Evolutionary conservation across 306 rosid species (phyloP), one percentile per base, ranked within the genome.

Genomic region (Heteromeles arbutifolia): DNA sequence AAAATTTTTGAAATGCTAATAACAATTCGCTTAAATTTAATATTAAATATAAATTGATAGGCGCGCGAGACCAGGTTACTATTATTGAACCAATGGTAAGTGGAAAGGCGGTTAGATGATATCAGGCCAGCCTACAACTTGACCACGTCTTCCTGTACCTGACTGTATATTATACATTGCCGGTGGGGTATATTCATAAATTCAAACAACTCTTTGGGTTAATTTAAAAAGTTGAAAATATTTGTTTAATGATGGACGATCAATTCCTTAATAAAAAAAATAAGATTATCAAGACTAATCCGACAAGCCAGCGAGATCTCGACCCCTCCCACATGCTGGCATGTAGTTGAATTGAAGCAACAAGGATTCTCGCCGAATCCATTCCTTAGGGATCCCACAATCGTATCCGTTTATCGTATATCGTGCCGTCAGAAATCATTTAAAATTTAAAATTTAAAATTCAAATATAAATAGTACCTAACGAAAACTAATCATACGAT

Each of bases 271-370:
- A 22, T 31, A 32, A 32, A 1, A 32, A 19, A 56, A 58, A 54
- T 4, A 3, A 44, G 31, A 21, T 63, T n/a, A 75, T 53, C 19
- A 56, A 65, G 58, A 29, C 13, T 66, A 63, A 74, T 74, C 63
- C 72, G 73, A 70, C 80, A 70, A 78, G 71, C 78, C 73, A 72
- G 64, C 69, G 66, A 67, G 76, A 83, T 83, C 77, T 69, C 65
- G 29, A 72, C 53, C 34, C 58, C 32, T 67, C 59, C 53, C 74
- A 57, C n/a, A 28, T 21, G 24, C 72, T 26, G n/a, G 48, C 77
- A 63, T 50, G 21, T 22, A 32, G 63, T 54, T 43, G 1, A 25
- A 25, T 25, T n/a, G n/a, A n/a, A n/a, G n/a, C n/a, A n/a, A n/a
- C n/a, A n/a, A n/a, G n/a, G n/a, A n/a, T n/a, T n/a, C n/a, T n/a